Base-by-base conservation (phyloP, 495 filamentous ascomycete species). In the Aspergillus hancockii region DNA sequence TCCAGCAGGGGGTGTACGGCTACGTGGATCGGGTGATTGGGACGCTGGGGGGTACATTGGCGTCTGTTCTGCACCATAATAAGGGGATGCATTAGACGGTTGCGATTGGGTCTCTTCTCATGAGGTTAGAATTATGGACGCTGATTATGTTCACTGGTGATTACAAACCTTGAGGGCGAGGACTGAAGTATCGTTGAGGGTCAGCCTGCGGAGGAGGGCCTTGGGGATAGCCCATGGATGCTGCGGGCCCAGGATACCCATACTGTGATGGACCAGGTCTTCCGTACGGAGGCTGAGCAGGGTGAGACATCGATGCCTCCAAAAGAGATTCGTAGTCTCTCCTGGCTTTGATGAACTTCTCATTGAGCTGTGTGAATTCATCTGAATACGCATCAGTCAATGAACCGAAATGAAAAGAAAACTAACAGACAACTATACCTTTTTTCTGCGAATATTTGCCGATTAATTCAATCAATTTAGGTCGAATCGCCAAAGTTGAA, bases 401-500 rank as follows among this genome's bases (percentile, higher is more conserved):
- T 54, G 38, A n/a, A 12, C 38, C 38, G 14, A 41, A 41, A 16
- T 6, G 14, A 18, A 18, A 18, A 28, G 14, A 18, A 18, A 18
- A 28, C 25, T 7, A 16, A 3, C 38, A 41, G 14, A 7, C 8
- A 18, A 41, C 38, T 41, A 56, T 79, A 94, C 92, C 94, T 76
- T 98, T 98, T 85, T 96, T 98, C 69, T 98, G 94, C 14, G 94
- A 97, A 65, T 98, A 98, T 75, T 98, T 98, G 54, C 95, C 94
- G 74, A 98, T 98, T 47, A 98, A 75, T 75, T 98, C 96, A 68
- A 98, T 98, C 32, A 98, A 80, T 75, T 98, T 98, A 9, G 94
- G 94, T 30, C 94, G 85, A 62, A 98, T 98, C 1, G 92, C 91
- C 49, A 98, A 66, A 2, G 94, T 98, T 46, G 91, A 89, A 67